Evolutionary conservation across 148 eudicot genomes (phyloP).

Genomic region (Rhododendron kiyosumense): DNA sequence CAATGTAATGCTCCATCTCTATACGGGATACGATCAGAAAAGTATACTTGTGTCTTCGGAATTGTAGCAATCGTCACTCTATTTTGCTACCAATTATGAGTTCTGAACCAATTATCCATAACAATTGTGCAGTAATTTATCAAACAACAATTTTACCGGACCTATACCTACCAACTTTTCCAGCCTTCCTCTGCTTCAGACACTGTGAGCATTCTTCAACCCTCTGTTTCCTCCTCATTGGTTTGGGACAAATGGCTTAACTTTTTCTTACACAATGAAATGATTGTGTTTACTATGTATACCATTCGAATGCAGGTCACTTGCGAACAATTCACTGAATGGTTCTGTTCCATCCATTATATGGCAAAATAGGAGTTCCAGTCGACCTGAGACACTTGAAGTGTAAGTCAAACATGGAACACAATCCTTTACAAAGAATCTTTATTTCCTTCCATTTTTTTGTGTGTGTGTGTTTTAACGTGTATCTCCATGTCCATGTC

Average conservation of each 20-base stretch:
- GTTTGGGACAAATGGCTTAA: neutral
- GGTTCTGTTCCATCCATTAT: constrained; percentile 58
- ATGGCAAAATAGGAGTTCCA: constrained; percentile 50
- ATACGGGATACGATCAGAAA: neutral
- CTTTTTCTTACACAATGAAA: neutral
- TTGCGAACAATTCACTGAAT: constrained; percentile 42
- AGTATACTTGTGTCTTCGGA: neutral
- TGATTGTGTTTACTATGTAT: neutral
- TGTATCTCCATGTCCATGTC: neutral
- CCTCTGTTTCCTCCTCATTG: neutral
- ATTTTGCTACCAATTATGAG: neutral
- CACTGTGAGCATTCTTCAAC: neutral
- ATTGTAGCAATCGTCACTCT: neutral
- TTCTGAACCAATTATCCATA: constrained; percentile 6
- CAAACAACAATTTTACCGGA: constrained; percentile 54
- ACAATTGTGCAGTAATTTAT: constrained; percentile 48
- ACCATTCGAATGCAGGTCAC: constrained; percentile 39
- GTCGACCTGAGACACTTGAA: constrained; percentile 23
- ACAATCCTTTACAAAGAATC: neutral
- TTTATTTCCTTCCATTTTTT: neutral
- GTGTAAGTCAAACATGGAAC: constrained; percentile 42
- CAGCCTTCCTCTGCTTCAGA: constrained; percentile 55
- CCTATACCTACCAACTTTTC: constrained; percentile 47
- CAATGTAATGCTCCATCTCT: constrained; percentile 34
- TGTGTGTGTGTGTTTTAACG: neutral